Conservation (phyloP, 768 basidiomycete species). For the Rhodotorula taiwanensis region DNA sequence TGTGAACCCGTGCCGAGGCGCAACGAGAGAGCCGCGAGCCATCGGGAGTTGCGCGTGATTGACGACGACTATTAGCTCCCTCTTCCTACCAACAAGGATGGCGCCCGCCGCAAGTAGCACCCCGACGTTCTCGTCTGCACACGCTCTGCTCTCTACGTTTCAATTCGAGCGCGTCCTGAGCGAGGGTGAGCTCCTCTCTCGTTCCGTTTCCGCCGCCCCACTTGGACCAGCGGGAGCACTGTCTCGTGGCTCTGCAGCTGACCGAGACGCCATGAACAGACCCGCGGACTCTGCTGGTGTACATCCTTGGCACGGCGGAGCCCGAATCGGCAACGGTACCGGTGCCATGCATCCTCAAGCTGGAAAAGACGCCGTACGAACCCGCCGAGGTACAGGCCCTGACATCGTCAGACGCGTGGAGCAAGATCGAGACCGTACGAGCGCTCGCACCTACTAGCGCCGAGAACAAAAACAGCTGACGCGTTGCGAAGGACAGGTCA, state of each 20-base stretch:
- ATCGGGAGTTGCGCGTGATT: too few species aligned
- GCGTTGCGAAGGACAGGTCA: constrained; percentile 49
- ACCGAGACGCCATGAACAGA: too few species aligned
- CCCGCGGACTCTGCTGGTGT: constrained; percentile 56
- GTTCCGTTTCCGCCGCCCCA: constrained; percentile 38
- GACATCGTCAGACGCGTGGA: constrained; percentile 43
- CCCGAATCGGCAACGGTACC: constrained; percentile 37
- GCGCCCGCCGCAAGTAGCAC: not conserved
- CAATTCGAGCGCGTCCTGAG: constrained; percentile 48
- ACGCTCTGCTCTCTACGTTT: constrained; percentile 45
- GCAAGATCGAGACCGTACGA: constrained; percentile 50
- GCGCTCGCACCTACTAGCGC: too few species aligned
- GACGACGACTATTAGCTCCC: too few species aligned
- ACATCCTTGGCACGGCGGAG: constrained; percentile 60
- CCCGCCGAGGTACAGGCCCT: constrained; percentile 45
- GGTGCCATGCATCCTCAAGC: constrained; percentile 61
- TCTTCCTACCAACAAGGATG: constrained; percentile 8
- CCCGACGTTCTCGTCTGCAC: constrained; percentile 13
- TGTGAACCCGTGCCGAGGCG: too few species aligned
- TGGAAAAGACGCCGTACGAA: constrained; percentile 67
- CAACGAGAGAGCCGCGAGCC: too few species aligned
- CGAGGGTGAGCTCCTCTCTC: constrained; percentile 37
- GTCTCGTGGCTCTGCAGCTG: too few species aligned
- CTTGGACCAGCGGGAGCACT: constrained; percentile 51
- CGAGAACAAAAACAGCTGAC: too few species aligned